Conservation (phyloP, 192 early-diverging fungal species). For the Backusella tarrabulga region DNA sequence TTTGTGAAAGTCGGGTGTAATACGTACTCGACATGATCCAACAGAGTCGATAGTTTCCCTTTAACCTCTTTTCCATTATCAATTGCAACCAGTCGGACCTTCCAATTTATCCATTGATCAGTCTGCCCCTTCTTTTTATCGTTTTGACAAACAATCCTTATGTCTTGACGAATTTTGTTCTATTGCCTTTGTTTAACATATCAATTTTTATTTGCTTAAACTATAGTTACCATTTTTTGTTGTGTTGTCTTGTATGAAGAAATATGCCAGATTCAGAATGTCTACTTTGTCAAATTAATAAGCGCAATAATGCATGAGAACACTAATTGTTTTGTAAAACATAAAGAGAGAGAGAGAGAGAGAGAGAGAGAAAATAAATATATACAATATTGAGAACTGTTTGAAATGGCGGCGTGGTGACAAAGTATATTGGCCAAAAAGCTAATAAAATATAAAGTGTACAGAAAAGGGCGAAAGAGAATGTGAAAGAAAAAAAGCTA, state of each 20-base stretch:
- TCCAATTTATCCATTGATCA: conserved; percentile 47
- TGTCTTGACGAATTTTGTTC: conserved; percentile 21
- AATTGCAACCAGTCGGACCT: conserved; percentile 42
- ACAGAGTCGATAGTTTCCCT: conserved; percentile 28
- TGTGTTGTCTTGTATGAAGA: neutral
- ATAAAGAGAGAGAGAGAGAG: neutral
- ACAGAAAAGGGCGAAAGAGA: neutral
- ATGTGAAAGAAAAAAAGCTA: neutral
- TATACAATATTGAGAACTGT: neutral
- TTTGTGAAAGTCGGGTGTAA: conserved; percentile 51
- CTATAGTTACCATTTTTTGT: neutral
- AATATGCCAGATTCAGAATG: neutral
- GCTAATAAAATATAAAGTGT: neutral
- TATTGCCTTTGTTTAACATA: neutral
- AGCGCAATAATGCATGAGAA: neutral
- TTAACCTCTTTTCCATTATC: conserved; percentile 37
- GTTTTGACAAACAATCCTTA: conserved; percentile 24
- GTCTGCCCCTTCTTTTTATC: conserved; percentile 18
- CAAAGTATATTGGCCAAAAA: neutral
- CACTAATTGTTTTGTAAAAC: neutral
- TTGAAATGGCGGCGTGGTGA: too few relatives aligned
- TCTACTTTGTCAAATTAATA: neutral
- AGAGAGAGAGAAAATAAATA: neutral
- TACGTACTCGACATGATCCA: conserved; percentile 50
- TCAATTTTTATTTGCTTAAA: neutral